Conservation (phyloP, 139 green algal species). For the Penium margaritaceum region DNA sequence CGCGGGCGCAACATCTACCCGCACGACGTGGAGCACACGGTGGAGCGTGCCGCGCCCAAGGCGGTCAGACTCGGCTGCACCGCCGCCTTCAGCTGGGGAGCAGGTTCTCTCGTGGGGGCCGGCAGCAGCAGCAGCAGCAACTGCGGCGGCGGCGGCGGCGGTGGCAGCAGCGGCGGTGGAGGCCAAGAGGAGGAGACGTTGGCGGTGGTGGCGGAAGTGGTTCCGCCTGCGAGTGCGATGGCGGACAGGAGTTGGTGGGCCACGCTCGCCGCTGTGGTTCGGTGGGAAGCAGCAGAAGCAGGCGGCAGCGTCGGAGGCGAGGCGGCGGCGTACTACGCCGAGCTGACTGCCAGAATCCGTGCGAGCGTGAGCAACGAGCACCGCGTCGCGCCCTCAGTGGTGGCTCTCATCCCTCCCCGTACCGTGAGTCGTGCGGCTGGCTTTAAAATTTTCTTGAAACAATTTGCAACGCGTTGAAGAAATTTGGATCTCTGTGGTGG, state of each 20-base stretch:
- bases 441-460: neutral
- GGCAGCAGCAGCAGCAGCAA: neutral
- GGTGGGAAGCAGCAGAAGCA: too few relatives aligned
- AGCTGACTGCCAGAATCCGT: constrained; percentile 4
- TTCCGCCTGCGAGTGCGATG: too few relatives aligned
- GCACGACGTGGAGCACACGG: constrained; percentile 29
- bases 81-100: constrained; percentile 18
- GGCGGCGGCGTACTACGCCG: neutral
- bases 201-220: constrained; percentile 29
- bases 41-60: neutral
- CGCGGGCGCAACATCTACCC: constrained; percentile 34
- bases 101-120: neutral
- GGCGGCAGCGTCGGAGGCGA: neutral
- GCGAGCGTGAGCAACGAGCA: neutral
- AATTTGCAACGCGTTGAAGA: too few relatives aligned
- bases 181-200: constrained; percentile 13
- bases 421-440: neutral
- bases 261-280: too few relatives aligned
- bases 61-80: constrained; percentile 17
- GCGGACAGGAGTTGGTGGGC: too few relatives aligned
- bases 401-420: constrained; percentile 23
- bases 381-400: neutral
- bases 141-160: neutral
- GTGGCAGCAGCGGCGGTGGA: neutral
- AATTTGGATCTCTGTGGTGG: too few relatives aligned